These are phyloP conservation scores for Podospora comata DNA, from an alignment of 495 filamentous ascomycete species.

Conservation along the genomic window DNA sequence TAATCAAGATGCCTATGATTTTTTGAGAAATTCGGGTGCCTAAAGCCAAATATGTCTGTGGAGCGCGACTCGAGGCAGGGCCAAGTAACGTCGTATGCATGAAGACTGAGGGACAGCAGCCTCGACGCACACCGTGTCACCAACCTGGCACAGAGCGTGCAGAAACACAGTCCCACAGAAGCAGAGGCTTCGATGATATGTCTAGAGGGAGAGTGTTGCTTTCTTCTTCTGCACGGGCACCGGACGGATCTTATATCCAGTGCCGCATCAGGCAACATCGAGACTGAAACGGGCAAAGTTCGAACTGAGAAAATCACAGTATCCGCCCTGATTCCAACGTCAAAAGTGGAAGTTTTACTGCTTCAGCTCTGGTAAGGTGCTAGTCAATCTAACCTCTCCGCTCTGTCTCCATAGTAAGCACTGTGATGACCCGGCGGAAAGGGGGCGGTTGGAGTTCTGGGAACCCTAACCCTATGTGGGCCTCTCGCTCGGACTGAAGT, in stretches of 20 bases:
- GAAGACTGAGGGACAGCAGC: not conserved
- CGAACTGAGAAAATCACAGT: not conserved
- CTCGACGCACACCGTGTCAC: not conserved
- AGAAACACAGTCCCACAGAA: no score
- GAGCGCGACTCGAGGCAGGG: not conserved
- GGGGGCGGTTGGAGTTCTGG: no score
- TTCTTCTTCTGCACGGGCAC: not conserved
- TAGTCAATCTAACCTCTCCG: not conserved
- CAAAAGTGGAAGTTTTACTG: not conserved
- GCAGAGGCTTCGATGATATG: no score
- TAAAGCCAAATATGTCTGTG: not conserved
- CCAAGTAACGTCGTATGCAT: constrained; percentile 6
- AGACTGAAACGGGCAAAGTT: not conserved
- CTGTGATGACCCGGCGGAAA: not conserved
- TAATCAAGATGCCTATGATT: not conserved
- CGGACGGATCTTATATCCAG: not conserved
- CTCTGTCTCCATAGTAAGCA: not conserved
- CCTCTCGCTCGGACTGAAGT: not conserved
- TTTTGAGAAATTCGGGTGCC: not conserved
- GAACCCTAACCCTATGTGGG: not conserved
- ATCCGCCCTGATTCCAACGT: not conserved
- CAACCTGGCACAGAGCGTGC: not conserved
- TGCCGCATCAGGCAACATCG: not conserved
- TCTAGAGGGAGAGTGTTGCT: not conserved
- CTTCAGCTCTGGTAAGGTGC: not conserved